Evolutionary conservation across 108 stramenopile species (phyloP), one percentile per base, ranked within the genome.

Genomic region (Cyclotella baltica): DNA sequence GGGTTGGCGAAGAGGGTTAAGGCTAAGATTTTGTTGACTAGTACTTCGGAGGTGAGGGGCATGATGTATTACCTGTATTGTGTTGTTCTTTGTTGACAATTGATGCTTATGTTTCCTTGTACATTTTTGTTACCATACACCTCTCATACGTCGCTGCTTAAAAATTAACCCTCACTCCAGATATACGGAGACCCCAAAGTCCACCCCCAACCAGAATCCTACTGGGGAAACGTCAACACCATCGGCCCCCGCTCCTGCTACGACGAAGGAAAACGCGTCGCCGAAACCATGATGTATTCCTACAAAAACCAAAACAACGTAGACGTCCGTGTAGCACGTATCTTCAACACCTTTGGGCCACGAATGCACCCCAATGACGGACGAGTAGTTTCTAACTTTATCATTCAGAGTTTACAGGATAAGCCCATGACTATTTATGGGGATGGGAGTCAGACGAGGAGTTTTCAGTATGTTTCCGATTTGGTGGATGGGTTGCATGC

Each of bases 201-300:
- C 48, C 97, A 98, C 84, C 99, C 99, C 11, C 99, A 99, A 78
- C 75, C 73, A 5, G 99, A 99, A 85, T 75, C 84, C 11, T 99
- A 99, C 77, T 99, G 98, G 98, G 99, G 99, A 23, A 93, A 98
- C 80, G 99, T 99, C 61, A 99, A 99, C 72, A 92, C 97, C 23
- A 95, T 98, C 43, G 99, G 99, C 23, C 98, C 98, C 13, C 86
- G 99, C 16, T 88, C 98, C 9, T 99, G 99, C 76, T 99, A 99
- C 87, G 99, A 99, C 76, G 98, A 99, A 92, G 99, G 99, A 51
- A 99, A 99, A 76, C 98, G 99, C 27, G 99, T 99, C 11, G 99
- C 98, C 18, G 99, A 99, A 81, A 99, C 98, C 46, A 98, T 99
- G 97, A 98, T 97, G 97, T 99, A 97, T 83, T 89, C 96, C 23